Conservation (phyloP, 306 rosid species). For the Cicer cuneatum region DNA sequence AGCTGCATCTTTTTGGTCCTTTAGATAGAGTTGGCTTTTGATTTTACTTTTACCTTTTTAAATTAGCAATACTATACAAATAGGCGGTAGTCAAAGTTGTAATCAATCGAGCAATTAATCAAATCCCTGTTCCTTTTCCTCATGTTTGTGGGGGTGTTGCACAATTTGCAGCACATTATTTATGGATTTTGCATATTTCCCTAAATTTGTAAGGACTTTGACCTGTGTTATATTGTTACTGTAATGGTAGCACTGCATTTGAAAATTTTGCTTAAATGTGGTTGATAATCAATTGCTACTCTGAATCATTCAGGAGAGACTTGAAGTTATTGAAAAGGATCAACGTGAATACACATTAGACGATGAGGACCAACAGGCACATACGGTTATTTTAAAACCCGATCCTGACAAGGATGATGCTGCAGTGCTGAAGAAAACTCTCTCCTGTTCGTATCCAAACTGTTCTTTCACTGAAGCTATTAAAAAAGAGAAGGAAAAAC, state of each 20-base stretch:
- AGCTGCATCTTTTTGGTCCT: slow-evolving; percentile 22
- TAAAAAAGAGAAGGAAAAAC: slow-evolving; percentile 89
- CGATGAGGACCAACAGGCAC: slow-evolving; percentile 86
- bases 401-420: slow-evolving; percentile 75
- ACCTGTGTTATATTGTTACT: slow-evolving; percentile 20
- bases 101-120: neutral
- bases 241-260: slow-evolving; percentile 21
- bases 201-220: slow-evolving; percentile 8
- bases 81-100: slow-evolving; percentile 10
- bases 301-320: slow-evolving; percentile 74
- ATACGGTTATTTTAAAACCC: slow-evolving; percentile 85
- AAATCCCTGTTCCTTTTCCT: slow-evolving; percentile 24
- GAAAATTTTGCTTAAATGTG: slow-evolving; percentile 35
- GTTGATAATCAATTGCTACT: slow-evolving; percentile 28
- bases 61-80: neutral
- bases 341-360: slow-evolving; percentile 96
- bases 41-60: slow-evolving; percentile 24
- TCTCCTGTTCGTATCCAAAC: slow-evolving; percentile 92
- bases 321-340: slow-evolving; percentile 86
- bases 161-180: slow-evolving; percentile 11
- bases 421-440: slow-evolving; percentile 84
- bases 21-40: slow-evolving; percentile 10
- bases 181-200: slow-evolving; percentile 30
- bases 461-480: slow-evolving; percentile 82
- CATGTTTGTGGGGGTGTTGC: slow-evolving; percentile 16